Percentiles rank a stretch among this genome's conserved stretches.
Conservation (phyloP, 2,329 filamentous ascomycete species). For the Aspergillus sp. region DNA sequence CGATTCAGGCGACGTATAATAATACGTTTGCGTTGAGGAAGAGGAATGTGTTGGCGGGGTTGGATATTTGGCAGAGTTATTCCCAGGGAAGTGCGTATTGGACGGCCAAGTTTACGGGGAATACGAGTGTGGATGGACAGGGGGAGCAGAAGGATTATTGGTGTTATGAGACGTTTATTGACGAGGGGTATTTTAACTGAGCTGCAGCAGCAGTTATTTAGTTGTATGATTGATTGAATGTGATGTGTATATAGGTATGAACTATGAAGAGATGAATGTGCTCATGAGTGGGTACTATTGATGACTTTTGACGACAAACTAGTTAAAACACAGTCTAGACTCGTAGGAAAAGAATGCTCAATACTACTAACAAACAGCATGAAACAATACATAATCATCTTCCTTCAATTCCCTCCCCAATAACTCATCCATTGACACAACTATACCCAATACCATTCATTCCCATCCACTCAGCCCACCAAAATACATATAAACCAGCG, state of each 20-base stretch:
- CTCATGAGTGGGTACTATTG: background rate
- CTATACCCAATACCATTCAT: background rate
- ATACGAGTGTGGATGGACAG: constrained; percentile 19
- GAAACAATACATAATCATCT: background rate
- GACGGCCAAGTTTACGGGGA: constrained; percentile 22
- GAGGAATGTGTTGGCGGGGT: constrained; percentile 20
- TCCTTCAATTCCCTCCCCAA: background rate
- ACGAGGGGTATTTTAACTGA: constrained; percentile 14
- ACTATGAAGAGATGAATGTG: background rate
- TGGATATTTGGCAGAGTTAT: constrained; percentile 18
- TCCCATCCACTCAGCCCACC: too few species aligned
- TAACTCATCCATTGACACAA: background rate
- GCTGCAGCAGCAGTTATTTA: background rate
- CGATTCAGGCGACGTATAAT: constrained; percentile 21
- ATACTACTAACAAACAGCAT: background rate
- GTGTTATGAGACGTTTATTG: constrained; percentile 21
- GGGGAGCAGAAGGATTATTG: constrained; percentile 21
- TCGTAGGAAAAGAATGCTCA: background rate
- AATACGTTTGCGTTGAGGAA: constrained; percentile 22
- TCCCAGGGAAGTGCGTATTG: constrained; percentile 26
- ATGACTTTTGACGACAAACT: background rate
- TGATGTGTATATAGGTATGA: background rate
- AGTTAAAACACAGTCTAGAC: background rate
- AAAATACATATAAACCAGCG: background rate
- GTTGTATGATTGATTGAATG: background rate